Evolutionary conservation across 148 eudicot species (phyloP).

Genomic region (Camellia lanceoleosa): DNA sequence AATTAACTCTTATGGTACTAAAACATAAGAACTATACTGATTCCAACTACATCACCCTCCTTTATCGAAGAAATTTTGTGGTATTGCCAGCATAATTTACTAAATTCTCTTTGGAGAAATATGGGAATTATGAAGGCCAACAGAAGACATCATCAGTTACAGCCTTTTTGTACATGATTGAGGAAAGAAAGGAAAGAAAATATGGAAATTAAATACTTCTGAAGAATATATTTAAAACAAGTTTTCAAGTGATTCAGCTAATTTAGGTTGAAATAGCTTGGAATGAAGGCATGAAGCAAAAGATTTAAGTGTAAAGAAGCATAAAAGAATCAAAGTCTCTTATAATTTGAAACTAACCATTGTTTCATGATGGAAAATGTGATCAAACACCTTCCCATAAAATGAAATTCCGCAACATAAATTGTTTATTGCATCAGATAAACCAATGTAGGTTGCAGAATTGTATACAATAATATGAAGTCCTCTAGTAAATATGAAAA

Average conservation of each 20-base stretch:
- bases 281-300: not conserved
- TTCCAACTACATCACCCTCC: too few species aligned
- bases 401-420: not conserved
- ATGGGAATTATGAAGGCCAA: not conserved
- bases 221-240: not conserved
- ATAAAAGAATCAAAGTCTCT: not conserved
- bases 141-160: not conserved
- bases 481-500: not conserved
- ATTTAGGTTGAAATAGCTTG: not conserved
- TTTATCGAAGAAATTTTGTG: not conserved
- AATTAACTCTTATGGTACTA: too few species aligned
- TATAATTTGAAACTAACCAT: not conserved
- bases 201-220: not conserved
- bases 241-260: not conserved
- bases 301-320: not conserved
- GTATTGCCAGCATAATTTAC: not conserved
- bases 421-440: not conserved
- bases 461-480: not conserved
- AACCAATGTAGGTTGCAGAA: not conserved
- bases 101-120: not conserved
- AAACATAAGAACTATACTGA: too few species aligned
- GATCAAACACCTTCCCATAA: not conserved
- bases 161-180: not conserved
- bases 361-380: not conserved
- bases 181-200: not conserved